Evolutionary conservation across 2,329 filamentous ascomycete species (phyloP).

Genomic region (Xylariaceae sp.): DNA sequence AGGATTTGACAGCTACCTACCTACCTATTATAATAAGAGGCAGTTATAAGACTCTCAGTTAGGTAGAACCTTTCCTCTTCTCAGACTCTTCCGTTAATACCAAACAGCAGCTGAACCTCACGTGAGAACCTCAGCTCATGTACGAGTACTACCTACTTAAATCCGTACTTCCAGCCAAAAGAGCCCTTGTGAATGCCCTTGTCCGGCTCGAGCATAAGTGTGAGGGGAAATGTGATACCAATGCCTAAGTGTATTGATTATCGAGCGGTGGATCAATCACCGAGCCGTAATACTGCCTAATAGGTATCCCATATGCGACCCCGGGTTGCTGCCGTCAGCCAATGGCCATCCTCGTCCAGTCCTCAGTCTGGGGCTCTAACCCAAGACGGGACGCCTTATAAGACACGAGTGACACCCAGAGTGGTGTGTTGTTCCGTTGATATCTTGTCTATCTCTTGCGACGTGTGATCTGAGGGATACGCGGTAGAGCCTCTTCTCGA

Average conservation of each 20-base stretch:
- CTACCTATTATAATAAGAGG: background rate
- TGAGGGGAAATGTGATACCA: background rate
- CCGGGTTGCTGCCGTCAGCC: background rate
- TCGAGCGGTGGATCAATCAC: background rate
- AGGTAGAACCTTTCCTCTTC: background rate
- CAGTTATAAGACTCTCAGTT: background rate
- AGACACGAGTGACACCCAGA: background rate
- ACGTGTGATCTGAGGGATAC: background rate
- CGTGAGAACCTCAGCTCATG: background rate
- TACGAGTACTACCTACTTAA: background rate
- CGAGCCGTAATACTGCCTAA: background rate
- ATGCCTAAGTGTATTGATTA: background rate
- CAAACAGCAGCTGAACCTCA: background rate
- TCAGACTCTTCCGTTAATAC: background rate
- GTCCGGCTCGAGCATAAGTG: background rate
- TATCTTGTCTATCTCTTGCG: background rate
- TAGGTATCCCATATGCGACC: background rate
- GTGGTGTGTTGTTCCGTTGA: background rate
- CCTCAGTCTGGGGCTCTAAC: background rate
- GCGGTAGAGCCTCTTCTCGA: background rate
- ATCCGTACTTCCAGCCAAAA: no score
- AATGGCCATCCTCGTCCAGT: background rate
- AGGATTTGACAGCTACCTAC: no score
- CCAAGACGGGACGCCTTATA: background rate
- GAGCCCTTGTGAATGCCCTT: background rate